Evolutionary conservation across 2,329 filamentous ascomycete species (phyloP).

Genomic region (Fusarium piperis): DNA sequence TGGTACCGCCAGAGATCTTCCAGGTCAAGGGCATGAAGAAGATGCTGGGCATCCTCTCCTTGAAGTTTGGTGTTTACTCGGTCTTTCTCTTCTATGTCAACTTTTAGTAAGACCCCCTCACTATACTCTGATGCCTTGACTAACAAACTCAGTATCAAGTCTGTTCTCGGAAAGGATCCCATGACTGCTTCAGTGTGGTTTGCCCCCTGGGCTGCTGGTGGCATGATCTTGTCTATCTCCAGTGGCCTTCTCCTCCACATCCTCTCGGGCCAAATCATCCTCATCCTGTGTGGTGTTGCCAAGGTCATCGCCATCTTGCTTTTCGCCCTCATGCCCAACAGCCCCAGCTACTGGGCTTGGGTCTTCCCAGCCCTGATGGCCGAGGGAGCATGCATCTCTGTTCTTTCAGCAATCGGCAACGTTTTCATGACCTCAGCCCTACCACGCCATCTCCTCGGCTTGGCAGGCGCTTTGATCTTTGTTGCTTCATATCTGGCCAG

Average conservation of each 20-base stretch:
- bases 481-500: slow-evolving; percentile 69
- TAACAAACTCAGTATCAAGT: slow-evolving; percentile 55
- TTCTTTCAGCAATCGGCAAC: slow-evolving; percentile 71
- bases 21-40: slow-evolving; percentile 67
- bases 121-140: background rate
- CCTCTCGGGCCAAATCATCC: slow-evolving; percentile 61
- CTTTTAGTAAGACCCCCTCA: slow-evolving; percentile 63
- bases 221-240: slow-evolving; percentile 62
- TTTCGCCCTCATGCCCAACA: slow-evolving; percentile 64
- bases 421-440: slow-evolving; percentile 73
- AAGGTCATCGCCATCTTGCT: slow-evolving; percentile 62
- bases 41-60: slow-evolving; percentile 63
- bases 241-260: slow-evolving; percentile 65
- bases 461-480: slow-evolving; percentile 72
- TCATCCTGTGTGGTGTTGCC: slow-evolving; percentile 60
- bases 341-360: slow-evolving; percentile 69
- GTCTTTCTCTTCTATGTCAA: slow-evolving; percentile 70
- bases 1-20: slow-evolving; percentile 73
- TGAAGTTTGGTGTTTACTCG: slow-evolving; percentile 62
- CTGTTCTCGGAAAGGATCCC: slow-evolving; percentile 59
- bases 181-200: slow-evolving; percentile 68
- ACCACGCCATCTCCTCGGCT: slow-evolving; percentile 66
- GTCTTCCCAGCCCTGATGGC: slow-evolving; percentile 69
- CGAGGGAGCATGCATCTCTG: slow-evolving; percentile 71
- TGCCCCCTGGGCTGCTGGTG: slow-evolving; percentile 66